These are phyloP conservation scores for Mycena kentingensis DNA, from an alignment of 768 basidiomycete genomes.

Conservation along the genomic window DNA sequence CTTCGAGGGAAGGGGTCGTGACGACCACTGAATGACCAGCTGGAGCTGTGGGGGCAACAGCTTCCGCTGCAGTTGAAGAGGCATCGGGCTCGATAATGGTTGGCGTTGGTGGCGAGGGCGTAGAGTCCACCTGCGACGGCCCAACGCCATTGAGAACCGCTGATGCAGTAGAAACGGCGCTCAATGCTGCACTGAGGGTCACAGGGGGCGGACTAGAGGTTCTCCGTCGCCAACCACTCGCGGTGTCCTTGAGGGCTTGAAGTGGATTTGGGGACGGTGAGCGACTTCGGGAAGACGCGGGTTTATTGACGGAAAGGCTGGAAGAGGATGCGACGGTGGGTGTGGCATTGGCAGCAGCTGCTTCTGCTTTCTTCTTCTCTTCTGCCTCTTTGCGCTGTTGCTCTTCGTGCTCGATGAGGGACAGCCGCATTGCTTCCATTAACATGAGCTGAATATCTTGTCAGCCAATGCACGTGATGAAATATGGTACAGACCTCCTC, in stretches of 20 bases:
- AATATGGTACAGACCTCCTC: slow-evolving; percentile 70
- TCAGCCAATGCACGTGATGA: slow-evolving; percentile 17
- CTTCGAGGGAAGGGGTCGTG: no score
- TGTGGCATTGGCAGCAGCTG: slow-evolving; percentile 36
- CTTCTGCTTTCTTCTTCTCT: slow-evolving; percentile 60
- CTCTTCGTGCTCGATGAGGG: slow-evolving; percentile 92
- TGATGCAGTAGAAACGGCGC: slow-evolving; percentile 48
- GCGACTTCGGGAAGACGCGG: slow-evolving; percentile 40
- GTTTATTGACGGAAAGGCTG: slow-evolving; percentile 29
- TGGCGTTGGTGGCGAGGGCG: slow-evolving; percentile 1
- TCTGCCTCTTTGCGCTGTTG: slow-evolving; percentile 79
- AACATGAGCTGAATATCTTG: slow-evolving; percentile 76
- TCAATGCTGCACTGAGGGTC: slow-evolving; percentile 47
- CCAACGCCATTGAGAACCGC: slow-evolving; percentile 37
- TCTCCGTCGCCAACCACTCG: slow-evolving; percentile 33
- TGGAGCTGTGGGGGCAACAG: no score
- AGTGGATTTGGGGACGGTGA: slow-evolving; percentile 32
- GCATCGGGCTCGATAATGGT: neutral
- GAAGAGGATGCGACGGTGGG: slow-evolving; percentile 27
- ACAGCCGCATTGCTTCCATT: slow-evolving; percentile 98
- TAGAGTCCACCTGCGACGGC: slow-evolving; percentile 6
- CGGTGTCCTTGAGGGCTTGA: slow-evolving; percentile 31
- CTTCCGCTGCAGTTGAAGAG: neutral
- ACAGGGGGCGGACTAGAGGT: slow-evolving; percentile 43
- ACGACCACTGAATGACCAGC: no score